Evolutionary conservation across 768 basidiomycete species (phyloP).

Genomic region (Sarcomyxa edulis): DNA sequence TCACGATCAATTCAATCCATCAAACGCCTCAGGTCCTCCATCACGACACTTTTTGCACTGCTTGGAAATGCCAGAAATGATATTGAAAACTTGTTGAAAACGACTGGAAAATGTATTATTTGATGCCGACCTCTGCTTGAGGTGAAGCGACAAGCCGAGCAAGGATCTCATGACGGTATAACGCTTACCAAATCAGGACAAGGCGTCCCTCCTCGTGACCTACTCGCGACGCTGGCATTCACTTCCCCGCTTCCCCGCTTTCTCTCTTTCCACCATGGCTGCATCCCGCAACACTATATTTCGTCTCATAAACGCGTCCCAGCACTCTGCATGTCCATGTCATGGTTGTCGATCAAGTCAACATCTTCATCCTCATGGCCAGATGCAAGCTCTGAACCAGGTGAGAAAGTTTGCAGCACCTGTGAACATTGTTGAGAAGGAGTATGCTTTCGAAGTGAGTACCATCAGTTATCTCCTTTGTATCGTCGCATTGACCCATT

Average conservation of each 20-base stretch:
- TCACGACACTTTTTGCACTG: too few species aligned
- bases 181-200: too few species aligned
- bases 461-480: background rate
- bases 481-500: background rate
- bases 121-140: too few species aligned
- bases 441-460: constrained; percentile 86
- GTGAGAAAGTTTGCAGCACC: constrained; percentile 76
- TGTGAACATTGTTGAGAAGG: constrained; percentile 65
- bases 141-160: too few species aligned
- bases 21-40: too few species aligned
- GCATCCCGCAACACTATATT: constrained; percentile 57
- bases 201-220: too few species aligned
- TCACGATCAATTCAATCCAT: too few species aligned
- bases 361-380: constrained; percentile 34
- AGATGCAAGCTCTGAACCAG: constrained; percentile 49
- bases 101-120: too few species aligned
- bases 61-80: too few species aligned
- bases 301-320: constrained; percentile 71
- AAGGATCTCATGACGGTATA: too few species aligned
- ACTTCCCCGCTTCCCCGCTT: constrained; percentile 8
- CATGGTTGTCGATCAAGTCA: constrained; percentile 55
- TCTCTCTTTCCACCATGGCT: constrained; percentile 31
- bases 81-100: too few species aligned
- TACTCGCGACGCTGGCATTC: too few species aligned
- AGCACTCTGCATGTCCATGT: constrained; percentile 75